Evolutionary conservation across 1,284 basidiomycete genomes (phyloP), one percentile per base, ranked within the genome.

Genomic region (Ganoderma leucocontextum): DNA sequence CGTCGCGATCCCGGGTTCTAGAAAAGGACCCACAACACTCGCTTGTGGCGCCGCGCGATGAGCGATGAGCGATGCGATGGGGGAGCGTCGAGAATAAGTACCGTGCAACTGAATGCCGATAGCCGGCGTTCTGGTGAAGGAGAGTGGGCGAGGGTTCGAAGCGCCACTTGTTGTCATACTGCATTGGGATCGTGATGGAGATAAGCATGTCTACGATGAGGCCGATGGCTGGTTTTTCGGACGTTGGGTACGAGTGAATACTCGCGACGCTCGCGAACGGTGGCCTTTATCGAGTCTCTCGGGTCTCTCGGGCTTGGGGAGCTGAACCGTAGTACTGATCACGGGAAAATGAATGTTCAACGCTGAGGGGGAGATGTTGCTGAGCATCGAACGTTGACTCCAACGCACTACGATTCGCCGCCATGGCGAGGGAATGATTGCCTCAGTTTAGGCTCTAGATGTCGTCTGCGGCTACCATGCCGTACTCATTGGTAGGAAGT

Each of bases 11-110:
- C 52, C 52, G 52, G 17, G 6, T 55, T 55, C 52, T 55, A 55
- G 52, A 55, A 55, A 17, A 17, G 52, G 52, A 55, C 52, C 52
- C 52, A 55, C 52, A 55, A 55, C 25, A 9, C 29, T 55, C 52
- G 52, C 52, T 55, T 55, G 52, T 19, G 52, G 17, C 29, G 29
- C 39, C 9, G 39, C 52, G 25, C 29, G 52, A 53, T 22, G 47
- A 2, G 47, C 10, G 47, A 49, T 49, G 22, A 7, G n/a, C 47
- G 47, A 47, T 47, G 44, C n/a, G 44, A 49, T 9, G 47, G 2
- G 9, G 6, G 49, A 15, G 44, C 6, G 7, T 25, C 47, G 22
- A 49, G 47, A 25, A 49, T 25, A n/a, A n/a, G n/a, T n/a, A 25
- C 47, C 22, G 47, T n/a, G n/a, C n/a, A n/a, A 25, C 47, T 25